These are phyloP conservation scores for Megacollybia marginata DNA, from an alignment of 768 basidiomycete species.

Conservation along the genomic window DNA sequence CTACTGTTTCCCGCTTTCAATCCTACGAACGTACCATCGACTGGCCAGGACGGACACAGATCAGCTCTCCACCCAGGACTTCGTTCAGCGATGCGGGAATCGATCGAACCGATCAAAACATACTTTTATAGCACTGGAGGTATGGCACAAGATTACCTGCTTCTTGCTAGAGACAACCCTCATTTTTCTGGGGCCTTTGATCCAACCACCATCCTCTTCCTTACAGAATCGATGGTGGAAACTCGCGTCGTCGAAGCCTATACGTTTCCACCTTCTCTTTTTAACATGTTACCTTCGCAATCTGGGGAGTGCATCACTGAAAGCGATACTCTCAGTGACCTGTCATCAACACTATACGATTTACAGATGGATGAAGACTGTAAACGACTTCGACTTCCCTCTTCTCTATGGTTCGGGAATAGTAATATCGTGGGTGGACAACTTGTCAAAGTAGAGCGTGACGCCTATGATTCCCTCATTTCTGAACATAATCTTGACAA, in stretches of 20 bases:
- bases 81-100: slow-evolving; percentile 58
- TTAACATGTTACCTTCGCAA: slow-evolving; percentile 9
- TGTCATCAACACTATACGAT: slow-evolving; percentile 33
- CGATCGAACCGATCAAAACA: slow-evolving; percentile 38
- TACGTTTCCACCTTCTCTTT: slow-evolving; percentile 63
- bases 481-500: slow-evolving; percentile 11
- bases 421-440: slow-evolving; percentile 33
- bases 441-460: slow-evolving; percentile 39
- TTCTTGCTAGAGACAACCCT: slow-evolving; percentile 63
- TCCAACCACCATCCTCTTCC: slow-evolving; percentile 57
- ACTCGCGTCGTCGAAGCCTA: slow-evolving; percentile 52
- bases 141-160: slow-evolving; percentile 69
- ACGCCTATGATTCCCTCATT: slow-evolving; percentile 36
- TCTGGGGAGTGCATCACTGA: slow-evolving; percentile 9
- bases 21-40: slow-evolving; percentile 35
- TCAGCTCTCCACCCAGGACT: slow-evolving; percentile 28
- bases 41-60: slow-evolving; percentile 16
- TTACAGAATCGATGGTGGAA: slow-evolving; percentile 43
- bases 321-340: slow-evolving; percentile 26
- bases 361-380: slow-evolving; percentile 33
- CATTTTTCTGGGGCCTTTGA: slow-evolving; percentile 65
- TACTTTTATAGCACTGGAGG: slow-evolving; percentile 54
- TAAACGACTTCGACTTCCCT: slow-evolving; percentile 24
- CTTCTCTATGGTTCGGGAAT: slow-evolving; percentile 26
- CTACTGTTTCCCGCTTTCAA: slow-evolving; percentile 63